Percentiles rank a stretch among this genome's conserved stretches.
phyloP scores from a whole-genome alignment of 225 moss, liverwort and hornwort genomes.

The Ulota crispa region DNA sequence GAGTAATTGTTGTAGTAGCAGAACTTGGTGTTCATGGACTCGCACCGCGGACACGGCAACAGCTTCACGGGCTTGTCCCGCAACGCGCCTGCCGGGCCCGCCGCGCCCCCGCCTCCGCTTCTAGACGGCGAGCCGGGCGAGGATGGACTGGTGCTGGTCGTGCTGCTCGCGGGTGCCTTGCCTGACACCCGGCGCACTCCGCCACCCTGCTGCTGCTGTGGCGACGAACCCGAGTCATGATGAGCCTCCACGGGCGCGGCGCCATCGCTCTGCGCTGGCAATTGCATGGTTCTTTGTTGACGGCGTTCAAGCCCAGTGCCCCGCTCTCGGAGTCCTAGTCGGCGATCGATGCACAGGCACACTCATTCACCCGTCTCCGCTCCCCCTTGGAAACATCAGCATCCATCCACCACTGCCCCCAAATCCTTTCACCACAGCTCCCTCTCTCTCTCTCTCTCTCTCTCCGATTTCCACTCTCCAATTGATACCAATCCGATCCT shows the following conservation, averaged over 20 bases:
- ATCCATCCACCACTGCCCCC: too few species aligned
- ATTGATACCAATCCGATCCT: not conserved
- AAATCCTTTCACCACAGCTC: not conserved
- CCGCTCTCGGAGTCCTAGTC: not conserved
- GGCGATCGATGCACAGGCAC: not conserved
- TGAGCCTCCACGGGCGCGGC: not conserved
- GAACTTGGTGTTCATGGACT: constrained; percentile 53
- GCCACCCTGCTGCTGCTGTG: not conserved
- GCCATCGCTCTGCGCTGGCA: constrained; percentile 28
- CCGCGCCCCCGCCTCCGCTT: not conserved
- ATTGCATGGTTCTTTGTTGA: constrained; percentile 27
- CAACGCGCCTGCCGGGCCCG: too few species aligned
- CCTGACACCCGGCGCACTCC: not conserved
- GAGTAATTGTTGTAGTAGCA: constrained; percentile 55
- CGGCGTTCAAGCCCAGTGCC: not conserved
- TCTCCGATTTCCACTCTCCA: not conserved
- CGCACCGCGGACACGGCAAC: constrained; percentile 45
- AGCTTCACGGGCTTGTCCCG: constrained; percentile 39
- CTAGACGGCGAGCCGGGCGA: constrained; percentile 36
- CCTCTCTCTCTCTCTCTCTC: not conserved
- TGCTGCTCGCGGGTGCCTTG: not conserved
- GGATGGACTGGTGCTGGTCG: not conserved
- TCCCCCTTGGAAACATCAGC: constrained; percentile 4
- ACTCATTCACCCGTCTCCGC: constrained; percentile 17
- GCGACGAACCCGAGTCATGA: not conserved